phyloP scores from a whole-genome alignment of 2,329 filamentous ascomycete genomes.

The Beauveria brongniartii region DNA sequence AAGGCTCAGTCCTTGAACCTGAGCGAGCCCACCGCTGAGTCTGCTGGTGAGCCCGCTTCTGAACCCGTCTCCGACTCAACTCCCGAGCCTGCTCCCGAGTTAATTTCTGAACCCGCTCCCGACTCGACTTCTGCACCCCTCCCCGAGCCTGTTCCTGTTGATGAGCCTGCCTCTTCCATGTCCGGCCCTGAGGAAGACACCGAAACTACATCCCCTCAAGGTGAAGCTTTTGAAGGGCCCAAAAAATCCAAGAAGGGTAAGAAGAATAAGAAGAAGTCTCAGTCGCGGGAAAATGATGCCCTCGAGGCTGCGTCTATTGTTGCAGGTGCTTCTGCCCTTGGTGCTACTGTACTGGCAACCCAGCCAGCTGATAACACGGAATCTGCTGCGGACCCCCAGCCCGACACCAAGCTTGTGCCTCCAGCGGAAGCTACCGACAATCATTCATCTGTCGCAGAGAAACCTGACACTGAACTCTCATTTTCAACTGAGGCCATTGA shows the following conservation, averaged over 20 bases:
- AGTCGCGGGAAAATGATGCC: conserved; percentile 4
- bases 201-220: neutral
- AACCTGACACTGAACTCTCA: neutral
- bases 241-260: conserved; percentile 17
- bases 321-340: neutral
- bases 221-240: neutral
- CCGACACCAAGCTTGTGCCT: neutral
- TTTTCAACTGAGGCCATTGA: neutral
- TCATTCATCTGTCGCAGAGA: neutral
- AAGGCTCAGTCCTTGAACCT: conserved; percentile 12
- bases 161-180: neutral
- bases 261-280: conserved; percentile 16
- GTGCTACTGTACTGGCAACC: neutral
- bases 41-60: neutral
- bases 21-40: neutral
- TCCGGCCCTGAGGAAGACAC: neutral
- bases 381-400: conserved; percentile 4
- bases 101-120: neutral
- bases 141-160: neutral
- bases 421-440: neutral
- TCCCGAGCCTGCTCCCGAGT: neutral
- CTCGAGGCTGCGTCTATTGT: neutral
- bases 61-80: neutral
- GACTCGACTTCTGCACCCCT: neutral
- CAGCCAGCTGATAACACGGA: neutral